Conservation (phyloP, 2,329 filamentous ascomycete genomes). For the Aspergillus jensenii region DNA sequence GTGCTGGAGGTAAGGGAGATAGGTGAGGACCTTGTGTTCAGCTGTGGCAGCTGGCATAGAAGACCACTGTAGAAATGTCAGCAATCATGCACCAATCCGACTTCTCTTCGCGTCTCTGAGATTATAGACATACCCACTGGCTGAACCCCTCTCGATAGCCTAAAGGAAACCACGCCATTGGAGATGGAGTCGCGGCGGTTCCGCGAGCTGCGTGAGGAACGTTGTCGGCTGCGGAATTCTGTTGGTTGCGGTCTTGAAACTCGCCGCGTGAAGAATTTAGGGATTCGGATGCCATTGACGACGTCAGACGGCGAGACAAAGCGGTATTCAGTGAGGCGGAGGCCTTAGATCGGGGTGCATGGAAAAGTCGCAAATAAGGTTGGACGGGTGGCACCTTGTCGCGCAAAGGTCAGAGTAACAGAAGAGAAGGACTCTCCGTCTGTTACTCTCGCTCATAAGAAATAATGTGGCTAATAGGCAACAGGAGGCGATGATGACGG, state of each 20-base stretch:
- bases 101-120: background rate
- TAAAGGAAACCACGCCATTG: constrained; percentile 69
- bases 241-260: constrained; percentile 20
- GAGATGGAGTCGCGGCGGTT: constrained; percentile 30
- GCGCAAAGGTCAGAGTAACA: constrained; percentile 18
- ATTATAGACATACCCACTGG: constrained; percentile 71
- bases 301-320: constrained; percentile 20
- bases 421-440: constrained; percentile 16
- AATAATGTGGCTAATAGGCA: background rate
- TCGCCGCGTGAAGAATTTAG: constrained; percentile 32
- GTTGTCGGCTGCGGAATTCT: constrained; percentile 19
- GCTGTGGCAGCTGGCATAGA: constrained; percentile 77
- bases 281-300: constrained; percentile 39
- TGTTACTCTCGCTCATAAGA: constrained; percentile 23
- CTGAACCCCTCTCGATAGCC: constrained; percentile 87
- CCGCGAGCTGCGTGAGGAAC: constrained; percentile 35
- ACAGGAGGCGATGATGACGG: constrained; percentile 10
- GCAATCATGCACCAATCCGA: constrained; percentile 3
- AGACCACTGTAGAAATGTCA: constrained; percentile 65
- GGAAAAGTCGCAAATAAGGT: constrained; percentile 21
- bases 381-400: constrained; percentile 31
- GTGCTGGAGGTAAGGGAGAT: constrained; percentile 75
- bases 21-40: constrained; percentile 83
- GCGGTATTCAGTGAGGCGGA: constrained; percentile 18
- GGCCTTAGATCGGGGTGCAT: constrained; percentile 27